Base-by-base conservation (phyloP, 805 yeast genomes). In the Schizosaccharomyces lindneri region DNA sequence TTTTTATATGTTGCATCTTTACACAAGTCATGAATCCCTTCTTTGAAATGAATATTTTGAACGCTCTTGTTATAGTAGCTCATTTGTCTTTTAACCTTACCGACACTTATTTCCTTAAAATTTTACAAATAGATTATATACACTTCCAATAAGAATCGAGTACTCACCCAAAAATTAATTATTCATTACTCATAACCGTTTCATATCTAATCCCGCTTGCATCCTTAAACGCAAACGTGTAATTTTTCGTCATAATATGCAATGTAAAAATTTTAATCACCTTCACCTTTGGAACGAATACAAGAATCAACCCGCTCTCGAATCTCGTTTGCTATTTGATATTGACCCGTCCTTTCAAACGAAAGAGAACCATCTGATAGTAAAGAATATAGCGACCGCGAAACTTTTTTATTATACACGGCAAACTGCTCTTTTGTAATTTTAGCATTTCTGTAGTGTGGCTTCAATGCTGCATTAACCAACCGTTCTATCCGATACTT, bases 401-500 rank as follows among this genome's bases (percentile, higher is more conserved):
- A 57, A 1, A 57, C 21, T 9, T 36, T 24, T 36, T 57, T 57
- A n/a, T 57, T 57, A 31, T 9, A 39, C 1, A 9, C 7, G 11
- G 60, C 48, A 31, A 57, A 57, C 46, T 57, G 60, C 43, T 57
- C 43, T 21, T 57, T 57, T 5, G 60, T n/a, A 2, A 57, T 24
- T 41, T 57, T 24, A 21, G 43, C 60, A 15, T 36, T 21, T 24
- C 43, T 39, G n/a, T 57, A 57, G 21, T 27, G 11, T 6, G 60
- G 60, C 19, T 57, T 57, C 15, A 57, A 41, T 32, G 60, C 27
- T 3, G 60, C 60, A 24, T 13, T 24, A 21, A 57, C 60, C n/a
- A 41, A 17, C 60, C 27, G 31, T 36, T 57, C 60, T 21, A 57
- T 36, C 19, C 39, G 43, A 36, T 60, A 51, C 51, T 62, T 62